Base-by-base conservation (phyloP, 2,329 filamentous ascomycete species). In the Kalmusia sp. region DNA sequence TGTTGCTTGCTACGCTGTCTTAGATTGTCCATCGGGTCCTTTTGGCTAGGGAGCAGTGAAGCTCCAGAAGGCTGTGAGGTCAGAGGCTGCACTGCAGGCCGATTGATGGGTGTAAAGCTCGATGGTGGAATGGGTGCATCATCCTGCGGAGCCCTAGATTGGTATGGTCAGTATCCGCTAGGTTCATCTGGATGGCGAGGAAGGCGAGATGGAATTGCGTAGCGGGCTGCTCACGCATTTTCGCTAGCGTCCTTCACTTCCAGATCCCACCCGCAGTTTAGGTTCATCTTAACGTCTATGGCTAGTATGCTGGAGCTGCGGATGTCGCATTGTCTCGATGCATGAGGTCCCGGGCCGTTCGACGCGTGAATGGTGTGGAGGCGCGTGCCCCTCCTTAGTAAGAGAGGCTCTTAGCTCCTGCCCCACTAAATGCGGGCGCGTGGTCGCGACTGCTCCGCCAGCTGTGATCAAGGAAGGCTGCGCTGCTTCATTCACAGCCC, bases 41-140 rank as follows among this genome's bases (percentile, higher is more conserved):
- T 52, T 38, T 40, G 22, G 39, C 51, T 11, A 46, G 52, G 48
- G 54, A 46, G 3, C 9, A 43, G 48, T 33, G 25, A 25, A 6
- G 51, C 8, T 38, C 43, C 28, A 35, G 59, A 54, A 7, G 57
- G 52, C 14, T 57, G 55, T 19, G 52, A 57, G 15, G 57, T 54
- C 25, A 52, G 49, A 17, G 54, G 48, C 25, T 59, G 59, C 12
- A 39, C 15, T 15, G 46, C 44, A 14, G 22, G 51, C 6, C 55
- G 55, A 22, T 71, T 70, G 41, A 71, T 66, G 3, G 69, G 62
- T 12, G 62, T 70, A 30, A 69, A 69, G 24, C 61, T 52, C 43
- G 63, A 55, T n/a, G 57, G 51, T n/a, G 34, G 44, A 21, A 17
- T 15, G 34, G 41, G 49, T 27, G 11, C 40, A 43, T 49, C 41